Evolutionary conservation across 2,329 filamentous ascomycete genomes (phyloP).

Genomic region (Emergomyces pasteurianus): DNA sequence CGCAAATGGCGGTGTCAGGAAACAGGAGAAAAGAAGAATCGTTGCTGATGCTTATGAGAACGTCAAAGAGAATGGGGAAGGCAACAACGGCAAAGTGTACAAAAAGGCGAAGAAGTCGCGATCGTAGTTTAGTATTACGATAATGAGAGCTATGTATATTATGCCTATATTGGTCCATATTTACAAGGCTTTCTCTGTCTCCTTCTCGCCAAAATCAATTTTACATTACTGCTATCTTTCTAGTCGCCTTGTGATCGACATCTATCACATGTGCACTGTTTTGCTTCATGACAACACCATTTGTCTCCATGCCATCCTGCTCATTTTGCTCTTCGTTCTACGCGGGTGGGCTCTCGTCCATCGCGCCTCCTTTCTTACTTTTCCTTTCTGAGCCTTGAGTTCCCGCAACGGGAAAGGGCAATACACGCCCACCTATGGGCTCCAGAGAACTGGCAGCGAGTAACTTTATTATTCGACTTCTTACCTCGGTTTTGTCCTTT

Average conservation of each 20-base stretch:
- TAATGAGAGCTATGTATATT: neutral
- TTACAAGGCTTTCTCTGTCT: neutral
- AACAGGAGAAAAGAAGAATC: neutral
- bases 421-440: neutral
- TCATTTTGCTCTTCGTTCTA: neutral
- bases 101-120: constrained; percentile 2
- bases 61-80: neutral
- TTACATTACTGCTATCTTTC: neutral
- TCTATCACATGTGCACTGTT: neutral
- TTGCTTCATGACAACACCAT: neutral
- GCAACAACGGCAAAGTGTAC: neutral
- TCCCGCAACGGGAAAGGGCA: neutral
- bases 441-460: neutral
- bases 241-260: neutral
- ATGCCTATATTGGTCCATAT: neutral
- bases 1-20: neutral
- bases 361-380: neutral
- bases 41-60: neutral
- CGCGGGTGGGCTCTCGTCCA: neutral
- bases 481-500: neutral
- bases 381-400: neutral
- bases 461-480: neutral
- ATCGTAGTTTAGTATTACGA: neutral
- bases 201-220: neutral
- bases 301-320: neutral